Evolutionary conservation across 2,329 filamentous ascomycete species (phyloP).

Genomic region (Trichoderma oligosporum): DNA sequence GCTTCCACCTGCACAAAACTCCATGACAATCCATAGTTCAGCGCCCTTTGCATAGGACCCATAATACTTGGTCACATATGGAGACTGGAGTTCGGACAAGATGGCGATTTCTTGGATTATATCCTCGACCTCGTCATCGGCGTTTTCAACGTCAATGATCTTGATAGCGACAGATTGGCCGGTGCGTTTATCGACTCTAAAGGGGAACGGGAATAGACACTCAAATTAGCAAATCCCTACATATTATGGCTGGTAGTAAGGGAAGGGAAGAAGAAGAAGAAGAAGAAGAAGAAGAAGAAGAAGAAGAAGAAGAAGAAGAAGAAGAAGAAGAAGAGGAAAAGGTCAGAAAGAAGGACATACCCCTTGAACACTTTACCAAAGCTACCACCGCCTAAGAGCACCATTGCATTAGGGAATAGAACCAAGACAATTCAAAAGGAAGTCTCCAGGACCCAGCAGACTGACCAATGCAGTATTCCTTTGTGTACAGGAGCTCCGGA

Average conservation of each 20-base stretch:
- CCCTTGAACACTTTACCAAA: conserved; percentile 99
- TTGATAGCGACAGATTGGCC: conserved; percentile 97
- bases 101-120: conserved; percentile 99
- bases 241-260: no score
- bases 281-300: no score
- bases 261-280: no score
- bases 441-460: conserved; percentile 11
- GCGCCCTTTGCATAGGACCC: conserved; percentile 95
- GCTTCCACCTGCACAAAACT: conserved; percentile 95
- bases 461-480: conserved; percentile 82
- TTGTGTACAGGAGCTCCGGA: conserved; percentile 88
- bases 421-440: not conserved
- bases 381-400: conserved; percentile 74
- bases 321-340: not conserved
- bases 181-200: conserved; percentile 83
- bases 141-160: conserved; percentile 97
- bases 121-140: conserved; percentile 98
- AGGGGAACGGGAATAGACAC: not conserved
- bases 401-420: conserved; percentile 21
- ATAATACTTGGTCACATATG: conserved; percentile 96
- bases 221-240: no score
- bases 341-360: conserved; percentile 39
- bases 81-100: conserved; percentile 89
- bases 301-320: not conserved
- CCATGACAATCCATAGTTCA: conserved; percentile 99